Conservation (phyloP, 2,329 filamentous ascomycete species). For the Claviceps quebecensis region DNA sequence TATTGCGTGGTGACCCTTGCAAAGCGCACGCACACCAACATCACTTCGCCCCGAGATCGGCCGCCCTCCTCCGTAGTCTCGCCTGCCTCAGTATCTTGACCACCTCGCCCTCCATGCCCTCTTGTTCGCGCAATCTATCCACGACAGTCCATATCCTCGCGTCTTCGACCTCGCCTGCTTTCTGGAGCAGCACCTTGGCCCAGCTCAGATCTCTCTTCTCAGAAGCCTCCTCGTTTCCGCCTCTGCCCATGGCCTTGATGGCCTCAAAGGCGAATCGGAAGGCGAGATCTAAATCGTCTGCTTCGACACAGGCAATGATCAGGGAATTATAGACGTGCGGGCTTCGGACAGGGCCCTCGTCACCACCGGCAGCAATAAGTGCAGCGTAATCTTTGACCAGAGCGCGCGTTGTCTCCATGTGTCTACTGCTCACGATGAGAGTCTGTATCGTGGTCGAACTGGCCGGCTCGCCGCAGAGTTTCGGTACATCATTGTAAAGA, state of each 20-base stretch:
- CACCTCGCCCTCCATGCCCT: conserved; percentile 10
- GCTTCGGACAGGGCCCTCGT: conserved; percentile 7
- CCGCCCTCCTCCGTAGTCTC: conserved; percentile 10
- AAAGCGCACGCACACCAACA: too few species aligned
- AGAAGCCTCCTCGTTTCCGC: neutral
- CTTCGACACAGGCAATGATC: conserved; percentile 16
- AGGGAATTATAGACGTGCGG: conserved; percentile 13
- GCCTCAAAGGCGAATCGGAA: conserved; percentile 16
- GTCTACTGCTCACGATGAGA: conserved; percentile 17
- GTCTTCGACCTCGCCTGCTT: conserved; percentile 17
- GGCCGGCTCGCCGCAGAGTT: conserved; percentile 16
- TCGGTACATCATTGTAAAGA: conserved; percentile 17
- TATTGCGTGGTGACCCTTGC: too few species aligned
- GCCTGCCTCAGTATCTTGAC: conserved; percentile 13
- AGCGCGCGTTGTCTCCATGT: conserved; percentile 11
- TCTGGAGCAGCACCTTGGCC: conserved; percentile 15
- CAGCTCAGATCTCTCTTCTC: conserved; percentile 11
- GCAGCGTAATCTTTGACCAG: conserved; percentile 19
- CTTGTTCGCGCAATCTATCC: conserved; percentile 14
- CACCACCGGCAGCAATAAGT: conserved; percentile 8
- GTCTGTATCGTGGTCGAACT: conserved; percentile 15
- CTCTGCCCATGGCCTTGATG: neutral
- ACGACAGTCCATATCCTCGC: conserved; percentile 19
- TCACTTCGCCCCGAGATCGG: neutral
- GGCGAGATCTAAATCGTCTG: conserved; percentile 19